Evolutionary conservation across 106 monocot species (phyloP).

Genomic region (Allium cepa): DNA sequence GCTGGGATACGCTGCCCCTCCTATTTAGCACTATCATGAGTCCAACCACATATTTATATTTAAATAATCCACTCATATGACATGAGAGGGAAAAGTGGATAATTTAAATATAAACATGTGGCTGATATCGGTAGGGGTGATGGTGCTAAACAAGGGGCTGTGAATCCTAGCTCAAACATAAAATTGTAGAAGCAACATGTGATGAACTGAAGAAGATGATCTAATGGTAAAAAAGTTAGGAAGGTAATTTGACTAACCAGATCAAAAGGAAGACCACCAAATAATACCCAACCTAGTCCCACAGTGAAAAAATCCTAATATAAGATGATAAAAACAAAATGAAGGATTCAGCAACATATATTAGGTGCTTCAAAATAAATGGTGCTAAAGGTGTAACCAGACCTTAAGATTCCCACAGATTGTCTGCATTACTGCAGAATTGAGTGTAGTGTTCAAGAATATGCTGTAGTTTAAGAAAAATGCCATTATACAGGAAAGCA

Average conservation of each 20-base stretch:
- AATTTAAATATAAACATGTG: too few species aligned
- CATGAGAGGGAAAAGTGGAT: too few species aligned
- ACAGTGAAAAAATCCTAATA: constrained; percentile 6
- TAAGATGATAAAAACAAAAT: neutral
- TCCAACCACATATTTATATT: neutral
- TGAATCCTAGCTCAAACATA: neutral
- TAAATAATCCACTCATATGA: neutral
- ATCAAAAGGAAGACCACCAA: constrained; percentile 12
- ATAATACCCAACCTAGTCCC: constrained; percentile 3
- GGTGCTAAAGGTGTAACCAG: neutral
- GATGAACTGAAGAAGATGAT: neutral
- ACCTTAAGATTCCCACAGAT: constrained; percentile 98
- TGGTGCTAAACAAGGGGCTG: neutral
- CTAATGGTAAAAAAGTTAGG: neutral
- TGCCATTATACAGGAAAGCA: constrained; percentile 76
- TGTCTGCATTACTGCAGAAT: constrained; percentile 88
- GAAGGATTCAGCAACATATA: neutral
- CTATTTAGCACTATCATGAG: neutral
- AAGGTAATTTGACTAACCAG: neutral
- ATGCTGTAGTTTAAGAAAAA: constrained; percentile 94
- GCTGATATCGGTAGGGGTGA: too few species aligned
- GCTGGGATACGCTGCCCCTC: too few species aligned
- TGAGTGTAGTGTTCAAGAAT: constrained; percentile 85
- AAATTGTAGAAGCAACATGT: neutral
- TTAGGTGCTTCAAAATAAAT: neutral